A percentile compares a stretch with the other conserved stretches of the same genome.
Evolutionary conservation across 148 eudicot genomes (phyloP).

Genomic region (Rhododendron vialii): DNA sequence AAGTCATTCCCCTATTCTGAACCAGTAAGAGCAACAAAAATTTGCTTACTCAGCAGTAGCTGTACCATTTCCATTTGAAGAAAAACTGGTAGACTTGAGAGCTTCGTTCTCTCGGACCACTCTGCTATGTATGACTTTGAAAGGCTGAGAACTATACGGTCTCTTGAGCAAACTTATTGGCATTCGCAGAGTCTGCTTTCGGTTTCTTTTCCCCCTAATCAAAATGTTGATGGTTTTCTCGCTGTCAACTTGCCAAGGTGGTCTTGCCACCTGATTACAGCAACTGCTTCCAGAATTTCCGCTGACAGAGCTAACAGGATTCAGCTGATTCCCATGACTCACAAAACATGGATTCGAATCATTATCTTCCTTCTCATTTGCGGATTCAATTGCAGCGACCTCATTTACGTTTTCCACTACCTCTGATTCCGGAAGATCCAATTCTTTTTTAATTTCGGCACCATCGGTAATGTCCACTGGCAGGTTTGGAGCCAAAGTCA

Average conservation of each 20-base stretch:
- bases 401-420: slow-evolving; percentile 33
- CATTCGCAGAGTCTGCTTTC: slow-evolving; percentile 87
- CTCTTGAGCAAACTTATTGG: slow-evolving; percentile 80
- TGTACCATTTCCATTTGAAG: slow-evolving; percentile 39
- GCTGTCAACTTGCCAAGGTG: slow-evolving; percentile 29
- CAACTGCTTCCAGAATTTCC: slow-evolving; percentile 18
- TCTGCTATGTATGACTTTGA: slow-evolving; percentile 76
- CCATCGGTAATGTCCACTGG: slow-evolving; percentile 45
- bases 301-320: slow-evolving; percentile 7
- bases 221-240: slow-evolving; percentile 72
- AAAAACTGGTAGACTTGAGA: slow-evolving; percentile 41
- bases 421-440: slow-evolving; percentile 37
- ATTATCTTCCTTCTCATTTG: slow-evolving; percentile 31
- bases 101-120: slow-evolving; percentile 75
- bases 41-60: slow-evolving; percentile 36
- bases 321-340: slow-evolving; percentile 8
- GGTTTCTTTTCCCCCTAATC: slow-evolving; percentile 78
- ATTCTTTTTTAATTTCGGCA: slow-evolving; percentile 46
- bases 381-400: slow-evolving; percentile 27
- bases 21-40: slow-evolving; percentile 15
- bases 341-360: slow-evolving; percentile 21
- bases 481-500: slow-evolving; percentile 39
- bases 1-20: slow-evolving; percentile 22
- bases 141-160: slow-evolving; percentile 82
- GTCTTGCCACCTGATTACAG: slow-evolving; percentile 14